Evolutionary conservation across 371 early-diverging fungal species (phyloP).

Genomic region (Umbelopsis sp.): DNA sequence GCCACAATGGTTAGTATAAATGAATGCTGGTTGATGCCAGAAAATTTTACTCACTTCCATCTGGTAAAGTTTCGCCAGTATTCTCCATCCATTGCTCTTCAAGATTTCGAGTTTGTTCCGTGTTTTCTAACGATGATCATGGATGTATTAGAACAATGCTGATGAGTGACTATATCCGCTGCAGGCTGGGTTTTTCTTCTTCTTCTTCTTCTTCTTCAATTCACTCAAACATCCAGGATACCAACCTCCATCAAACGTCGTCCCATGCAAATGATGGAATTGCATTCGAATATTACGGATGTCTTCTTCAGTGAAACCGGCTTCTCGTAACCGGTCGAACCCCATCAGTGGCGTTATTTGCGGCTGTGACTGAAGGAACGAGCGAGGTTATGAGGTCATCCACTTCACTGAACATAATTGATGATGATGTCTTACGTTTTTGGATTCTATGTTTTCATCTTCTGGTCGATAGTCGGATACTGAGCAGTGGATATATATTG

Average conservation of each 20-base stretch:
- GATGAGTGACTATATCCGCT: not conserved
- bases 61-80: slow-evolving; percentile 58
- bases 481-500: slow-evolving; percentile 51
- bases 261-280: slow-evolving; percentile 60
- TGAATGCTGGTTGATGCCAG: not conserved
- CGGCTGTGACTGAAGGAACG: slow-evolving; percentile 28
- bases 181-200: not conserved
- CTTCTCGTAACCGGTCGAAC: slow-evolving; percentile 71
- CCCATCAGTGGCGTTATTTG: slow-evolving; percentile 54
- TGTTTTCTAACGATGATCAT: slow-evolving; percentile 21
- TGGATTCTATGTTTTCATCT: slow-evolving; percentile 17
- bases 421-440: slow-evolving; percentile 23
- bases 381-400: not conserved
- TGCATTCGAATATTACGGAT: slow-evolving; percentile 65
- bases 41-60: slow-evolving; percentile 47
- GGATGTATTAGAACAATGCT: not conserved
- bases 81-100: slow-evolving; percentile 81
- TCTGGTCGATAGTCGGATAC: slow-evolving; percentile 47
- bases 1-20: not conserved
- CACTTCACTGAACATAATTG: not conserved
- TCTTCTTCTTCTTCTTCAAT: not conserved
- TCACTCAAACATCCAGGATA: no score
- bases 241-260: slow-evolving; percentile 27
- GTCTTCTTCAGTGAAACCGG: slow-evolving; percentile 74
- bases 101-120: slow-evolving; percentile 49